Conservation (phyloP, 371 early-diverging fungal species). For the Neoconidiobolus thromboides region DNA sequence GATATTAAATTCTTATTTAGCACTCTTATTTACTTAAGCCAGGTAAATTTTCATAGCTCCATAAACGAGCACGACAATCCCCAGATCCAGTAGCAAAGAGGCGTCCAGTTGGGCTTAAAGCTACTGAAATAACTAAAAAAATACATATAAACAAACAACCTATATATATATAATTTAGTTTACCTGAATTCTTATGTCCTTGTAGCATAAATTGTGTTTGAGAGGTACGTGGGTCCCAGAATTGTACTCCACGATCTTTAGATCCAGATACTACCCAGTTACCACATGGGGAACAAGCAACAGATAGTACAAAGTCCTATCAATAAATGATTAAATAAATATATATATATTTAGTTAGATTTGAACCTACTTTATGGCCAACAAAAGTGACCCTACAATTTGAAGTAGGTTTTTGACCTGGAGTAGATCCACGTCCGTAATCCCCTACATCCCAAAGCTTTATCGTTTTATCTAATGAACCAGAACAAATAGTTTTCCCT, state of each 20-base stretch:
- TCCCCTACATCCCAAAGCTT: slow-evolving; percentile 72
- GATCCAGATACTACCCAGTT: slow-evolving; percentile 88
- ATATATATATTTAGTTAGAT: no score
- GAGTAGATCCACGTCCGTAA: not conserved
- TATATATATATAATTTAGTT: not conserved
- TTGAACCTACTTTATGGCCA: slow-evolving; percentile 33
- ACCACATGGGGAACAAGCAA: slow-evolving; percentile 80
- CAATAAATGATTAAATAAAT: not conserved
- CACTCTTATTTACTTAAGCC: no score
- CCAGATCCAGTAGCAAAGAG: slow-evolving; percentile 93
- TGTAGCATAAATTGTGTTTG: slow-evolving; percentile 81
- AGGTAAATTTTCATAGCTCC: slow-evolving; percentile 37
- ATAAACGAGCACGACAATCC: slow-evolving; percentile 80
- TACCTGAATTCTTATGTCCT: slow-evolving; percentile 93
- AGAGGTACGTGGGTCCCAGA: slow-evolving; percentile 77
- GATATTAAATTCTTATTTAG: no score
- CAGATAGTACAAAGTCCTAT: slow-evolving; percentile 89
- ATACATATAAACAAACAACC: no score
- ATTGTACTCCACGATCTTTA: slow-evolving; percentile 87
- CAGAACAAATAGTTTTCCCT: slow-evolving; percentile 62
- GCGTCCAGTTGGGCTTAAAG: slow-evolving; percentile 57
- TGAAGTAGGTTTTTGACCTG: slow-evolving; percentile 13
- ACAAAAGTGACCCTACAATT: slow-evolving; percentile 32
- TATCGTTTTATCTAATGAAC: slow-evolving; percentile 89
- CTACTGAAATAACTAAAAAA: slow-evolving; percentile 70